phyloP scores from a whole-genome alignment of 1,284 basidiomycete species.

The Heterobasidion parviporum region DNA sequence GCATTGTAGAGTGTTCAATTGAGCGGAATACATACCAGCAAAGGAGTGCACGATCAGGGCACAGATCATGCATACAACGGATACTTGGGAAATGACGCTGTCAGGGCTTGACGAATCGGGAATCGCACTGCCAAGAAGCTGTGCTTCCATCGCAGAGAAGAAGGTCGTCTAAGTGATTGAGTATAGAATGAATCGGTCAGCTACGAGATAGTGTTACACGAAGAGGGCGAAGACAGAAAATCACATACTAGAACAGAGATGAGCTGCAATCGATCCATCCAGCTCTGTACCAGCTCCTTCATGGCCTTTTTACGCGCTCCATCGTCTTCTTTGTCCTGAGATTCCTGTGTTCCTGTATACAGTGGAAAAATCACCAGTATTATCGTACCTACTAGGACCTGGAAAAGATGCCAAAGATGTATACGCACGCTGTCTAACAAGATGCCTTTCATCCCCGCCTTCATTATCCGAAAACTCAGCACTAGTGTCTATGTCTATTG shows the following conservation, averaged over 20 bases:
- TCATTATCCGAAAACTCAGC: no score
- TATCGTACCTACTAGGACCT: no score
- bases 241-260: constrained; percentile 48
- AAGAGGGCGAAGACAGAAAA: neutral
- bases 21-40: constrained; percentile 30
- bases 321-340: constrained; percentile 39
- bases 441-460: no score
- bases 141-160: constrained; percentile 46
- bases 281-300: constrained; percentile 43
- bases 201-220: no score
- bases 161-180: constrained; percentile 42
- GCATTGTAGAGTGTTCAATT: no score
- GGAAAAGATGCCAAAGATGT: no score
- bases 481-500: no score
- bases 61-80: constrained; percentile 41
- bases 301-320: constrained; percentile 34
- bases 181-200: neutral
- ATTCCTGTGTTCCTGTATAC: constrained; percentile 33
- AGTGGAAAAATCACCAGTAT: no score
- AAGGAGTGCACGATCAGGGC: constrained; percentile 46
- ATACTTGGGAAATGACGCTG: constrained; percentile 20
- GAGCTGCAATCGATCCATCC: constrained; percentile 52
- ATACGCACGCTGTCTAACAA: no score
- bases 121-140: constrained; percentile 37
- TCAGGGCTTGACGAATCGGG: constrained; percentile 13